Conservation (phyloP, 2,329 filamentous ascomycete genomes). For the Aspergillus floridensis region DNA sequence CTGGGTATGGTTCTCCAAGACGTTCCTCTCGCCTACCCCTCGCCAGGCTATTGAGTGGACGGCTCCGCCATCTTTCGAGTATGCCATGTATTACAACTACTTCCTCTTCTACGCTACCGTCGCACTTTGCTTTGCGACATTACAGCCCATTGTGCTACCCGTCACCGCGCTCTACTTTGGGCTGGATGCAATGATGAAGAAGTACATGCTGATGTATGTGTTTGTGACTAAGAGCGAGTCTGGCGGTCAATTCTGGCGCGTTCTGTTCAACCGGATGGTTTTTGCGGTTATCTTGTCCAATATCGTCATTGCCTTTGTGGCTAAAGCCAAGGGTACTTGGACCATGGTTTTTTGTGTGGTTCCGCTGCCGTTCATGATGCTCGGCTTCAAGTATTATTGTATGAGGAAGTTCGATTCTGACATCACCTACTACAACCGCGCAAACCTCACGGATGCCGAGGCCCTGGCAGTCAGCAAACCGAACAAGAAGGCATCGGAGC, state of each 20-base stretch:
- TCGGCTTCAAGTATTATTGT: conserved; percentile 87
- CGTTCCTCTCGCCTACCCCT: conserved; percentile 82
- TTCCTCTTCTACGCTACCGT: conserved; percentile 94
- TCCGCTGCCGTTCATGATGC: conserved; percentile 74
- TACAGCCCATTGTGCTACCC: conserved; percentile 84
- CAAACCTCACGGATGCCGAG: conserved; percentile 55
- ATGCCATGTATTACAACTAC: conserved; percentile 96
- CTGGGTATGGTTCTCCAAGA: conserved; percentile 81
- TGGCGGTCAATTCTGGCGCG: conserved; percentile 87
- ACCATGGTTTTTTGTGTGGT: conserved; percentile 66
- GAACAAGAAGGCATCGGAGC: conserved; percentile 50
- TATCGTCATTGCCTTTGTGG: conserved; percentile 71
- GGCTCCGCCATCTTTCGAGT: conserved; percentile 88
- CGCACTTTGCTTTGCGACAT: conserved; percentile 74
- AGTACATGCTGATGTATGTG: conserved; percentile 90
- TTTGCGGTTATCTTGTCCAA: conserved; percentile 79
- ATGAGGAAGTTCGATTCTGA: conserved; percentile 70
- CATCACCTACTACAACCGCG: conserved; percentile 75
- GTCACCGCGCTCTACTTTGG: conserved; percentile 86
- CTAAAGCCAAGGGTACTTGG: conserved; percentile 67
- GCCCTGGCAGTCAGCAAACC: conserved; percentile 34
- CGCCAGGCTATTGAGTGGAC: conserved; percentile 89
- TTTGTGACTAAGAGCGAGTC: conserved; percentile 97
- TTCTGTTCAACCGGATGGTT: conserved; percentile 87
- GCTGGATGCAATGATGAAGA: conserved; percentile 86